Evolutionary conservation across 1,284 basidiomycete species (phyloP).

Genomic region (Wallemia hederae): DNA sequence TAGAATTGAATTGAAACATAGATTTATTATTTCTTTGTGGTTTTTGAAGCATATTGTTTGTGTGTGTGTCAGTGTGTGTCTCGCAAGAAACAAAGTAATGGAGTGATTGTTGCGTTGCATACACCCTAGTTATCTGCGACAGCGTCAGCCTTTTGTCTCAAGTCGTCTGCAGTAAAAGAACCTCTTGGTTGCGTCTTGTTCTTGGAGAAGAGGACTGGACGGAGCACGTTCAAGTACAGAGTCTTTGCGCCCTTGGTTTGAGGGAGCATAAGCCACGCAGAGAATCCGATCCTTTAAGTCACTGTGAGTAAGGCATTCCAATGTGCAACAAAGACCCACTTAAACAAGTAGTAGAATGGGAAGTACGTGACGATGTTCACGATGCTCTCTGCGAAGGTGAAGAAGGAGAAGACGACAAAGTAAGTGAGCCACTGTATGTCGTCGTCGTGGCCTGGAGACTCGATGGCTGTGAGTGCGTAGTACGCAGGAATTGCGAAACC

Average conservation of each 20-base stretch:
- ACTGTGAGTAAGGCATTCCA: not conserved
- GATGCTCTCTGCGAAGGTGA: not conserved
- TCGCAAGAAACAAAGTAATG: no score
- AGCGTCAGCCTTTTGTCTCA: not conserved
- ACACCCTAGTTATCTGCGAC: not conserved
- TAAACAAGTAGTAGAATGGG: constrained; percentile 54
- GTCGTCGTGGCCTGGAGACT: constrained; percentile 17
- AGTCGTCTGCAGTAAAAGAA: not conserved
- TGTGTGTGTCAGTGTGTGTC: no score
- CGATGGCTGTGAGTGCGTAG: constrained; percentile 19
- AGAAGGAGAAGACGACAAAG: constrained; percentile 1
- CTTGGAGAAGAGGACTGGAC: constrained; percentile 25
- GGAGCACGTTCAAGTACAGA: constrained; percentile 33
- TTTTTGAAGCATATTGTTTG: no score
- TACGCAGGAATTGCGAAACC: constrained; percentile 17
- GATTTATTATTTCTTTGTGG: not conserved
- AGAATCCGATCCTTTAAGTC: constrained; percentile 21
- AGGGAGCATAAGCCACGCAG: constrained; percentile 31
- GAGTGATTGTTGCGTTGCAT: no score
- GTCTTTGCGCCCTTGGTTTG: constrained; percentile 36
- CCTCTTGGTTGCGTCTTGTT: not conserved
- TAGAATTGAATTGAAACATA: not conserved
- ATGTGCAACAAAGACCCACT: constrained; percentile 25
- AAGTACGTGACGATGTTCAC: not conserved
- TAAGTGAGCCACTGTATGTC: constrained; percentile 18